Evolutionary conservation across 257 asterid species (phyloP), one percentile per base, ranked within the genome.

Genomic region (Cruciata laevipes): DNA sequence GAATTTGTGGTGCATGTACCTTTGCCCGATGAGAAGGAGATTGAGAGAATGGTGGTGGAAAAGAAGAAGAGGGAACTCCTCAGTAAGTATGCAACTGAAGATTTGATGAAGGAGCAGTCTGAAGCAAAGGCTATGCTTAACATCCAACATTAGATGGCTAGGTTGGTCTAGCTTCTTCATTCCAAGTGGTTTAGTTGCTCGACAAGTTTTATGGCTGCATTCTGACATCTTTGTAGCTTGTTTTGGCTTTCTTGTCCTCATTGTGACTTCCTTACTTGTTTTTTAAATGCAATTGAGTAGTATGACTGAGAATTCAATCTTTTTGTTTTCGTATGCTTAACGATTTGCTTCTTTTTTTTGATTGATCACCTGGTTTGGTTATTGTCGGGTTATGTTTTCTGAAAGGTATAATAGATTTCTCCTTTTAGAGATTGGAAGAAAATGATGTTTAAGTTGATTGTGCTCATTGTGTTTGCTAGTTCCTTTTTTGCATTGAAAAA

Each of bases 71-170:
- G n/a, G n/a, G n/a, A n/a, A 66, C 91, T 92, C 81, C 65, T 92
- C 79, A 83, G 72, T 76, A 92, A 87, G 77, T 92, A 89, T 73
- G 84, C 93, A 8, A 89, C 95, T 78, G 90, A 77, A 31, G 83
- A 84, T 85, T 82, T 92, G 78, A 51, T 82, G 71, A 93, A 87
- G 72, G 91, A 86, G 79, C 84, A 84, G 75, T 78, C 18, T 44
- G 94, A 89, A 76, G 89, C 98, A 61, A 85, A 83, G 79, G 68
- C 87, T 61, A 79, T 92, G 94, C 98, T 92, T 52, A 92, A 92
- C 70, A 92, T 89, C 67, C 85, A 86, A 57, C 72, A 74, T 23
- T 92, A 88, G 75, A 74, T 73, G 82, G 78, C 9, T 77, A 10
- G 35, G 64, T 53, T 53, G 17, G 40, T 13, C 12, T 12, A 6